Evolutionary conservation across 139 green algal genomes (phyloP).

Genomic region (Desmodesmus armatus): DNA sequence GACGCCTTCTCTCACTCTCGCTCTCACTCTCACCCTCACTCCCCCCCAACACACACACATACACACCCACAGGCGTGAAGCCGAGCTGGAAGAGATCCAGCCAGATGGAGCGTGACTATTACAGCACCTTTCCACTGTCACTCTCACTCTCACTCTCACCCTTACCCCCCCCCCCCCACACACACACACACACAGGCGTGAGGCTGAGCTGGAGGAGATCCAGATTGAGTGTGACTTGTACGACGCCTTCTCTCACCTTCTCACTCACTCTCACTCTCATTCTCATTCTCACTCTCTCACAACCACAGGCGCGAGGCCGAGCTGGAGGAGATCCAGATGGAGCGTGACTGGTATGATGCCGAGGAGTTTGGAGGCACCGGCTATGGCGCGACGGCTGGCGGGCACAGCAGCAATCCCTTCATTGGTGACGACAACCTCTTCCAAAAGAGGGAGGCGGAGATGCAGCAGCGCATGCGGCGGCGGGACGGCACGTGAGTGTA

Average conservation of each 20-base stretch:
- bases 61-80: too few relatives aligned
- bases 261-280: background rate
- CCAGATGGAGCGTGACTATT: too few relatives aligned
- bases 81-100: too few relatives aligned
- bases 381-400: constrained; percentile 16
- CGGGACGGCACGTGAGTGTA: constrained; percentile 80
- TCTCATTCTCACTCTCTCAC: background rate
- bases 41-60: too few relatives aligned
- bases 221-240: constrained; percentile 89
- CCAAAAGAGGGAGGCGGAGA: constrained; percentile 72
- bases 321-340: constrained; percentile 85
- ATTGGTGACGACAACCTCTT: constrained; percentile 41
- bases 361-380: constrained; percentile 82
- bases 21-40: too few relatives aligned
- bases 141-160: background rate
- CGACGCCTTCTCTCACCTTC: too few relatives aligned
- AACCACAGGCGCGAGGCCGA: constrained; percentile 73
- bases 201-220: constrained; percentile 77
- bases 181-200: too few relatives aligned
- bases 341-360: constrained; percentile 89
- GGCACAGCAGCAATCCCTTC: constrained; percentile 56
- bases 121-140: background rate
- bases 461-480: constrained; percentile 77
- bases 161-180: background rate
- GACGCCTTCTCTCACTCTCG: too few relatives aligned